Evolutionary conservation across 1,139 yeast genomes (phyloP).

Genomic region (Candida buenavistaensis): DNA sequence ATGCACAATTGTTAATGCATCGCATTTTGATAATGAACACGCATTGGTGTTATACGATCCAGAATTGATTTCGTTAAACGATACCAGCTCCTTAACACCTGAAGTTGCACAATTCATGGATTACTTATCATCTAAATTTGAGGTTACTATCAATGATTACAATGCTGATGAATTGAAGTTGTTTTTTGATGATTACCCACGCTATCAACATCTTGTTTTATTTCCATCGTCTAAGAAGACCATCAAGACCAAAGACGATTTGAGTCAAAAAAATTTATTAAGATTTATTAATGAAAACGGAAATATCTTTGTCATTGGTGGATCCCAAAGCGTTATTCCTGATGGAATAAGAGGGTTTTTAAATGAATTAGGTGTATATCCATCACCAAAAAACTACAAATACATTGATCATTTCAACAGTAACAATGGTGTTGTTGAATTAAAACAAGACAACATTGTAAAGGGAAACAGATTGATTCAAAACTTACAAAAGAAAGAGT

Average conservation of each 20-base stretch:
- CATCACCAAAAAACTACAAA: slow-evolving; percentile 74
- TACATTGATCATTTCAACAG: slow-evolving; percentile 63
- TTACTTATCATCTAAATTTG: slow-evolving; percentile 23
- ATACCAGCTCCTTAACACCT: slow-evolving; percentile 18
- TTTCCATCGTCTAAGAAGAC: slow-evolving; percentile 42
- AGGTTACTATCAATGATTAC: slow-evolving; percentile 27
- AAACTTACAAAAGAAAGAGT: slow-evolving; percentile 19
- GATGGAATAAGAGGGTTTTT: slow-evolving; percentile 68
- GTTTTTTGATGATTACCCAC: slow-evolving; percentile 23
- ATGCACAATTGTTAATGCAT: slow-evolving; percentile 11
- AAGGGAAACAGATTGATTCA: slow-evolving; percentile 22
- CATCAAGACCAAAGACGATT: slow-evolving; percentile 29
- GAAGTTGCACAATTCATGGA: slow-evolving; percentile 22
- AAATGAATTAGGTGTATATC: slow-evolving; percentile 79
- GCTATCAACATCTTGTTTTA: slow-evolving; percentile 34
- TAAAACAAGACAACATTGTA: slow-evolving; percentile 26
- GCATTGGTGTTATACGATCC: slow-evolving; percentile 38
- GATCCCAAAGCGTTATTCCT: slow-evolving; percentile 43
- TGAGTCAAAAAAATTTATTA: slow-evolving; percentile 33
- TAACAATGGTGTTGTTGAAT: slow-evolving; percentile 26
- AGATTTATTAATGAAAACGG: slow-evolving; percentile 69
- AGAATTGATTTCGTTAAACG: slow-evolving; percentile 21
- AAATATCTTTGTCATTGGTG: slow-evolving; percentile 68
- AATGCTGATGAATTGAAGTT: slow-evolving; percentile 27
- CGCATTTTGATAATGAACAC: slow-evolving; percentile 14